Base-by-base conservation (phyloP, 73 alveolate species). In the Chromera velia region DNA sequence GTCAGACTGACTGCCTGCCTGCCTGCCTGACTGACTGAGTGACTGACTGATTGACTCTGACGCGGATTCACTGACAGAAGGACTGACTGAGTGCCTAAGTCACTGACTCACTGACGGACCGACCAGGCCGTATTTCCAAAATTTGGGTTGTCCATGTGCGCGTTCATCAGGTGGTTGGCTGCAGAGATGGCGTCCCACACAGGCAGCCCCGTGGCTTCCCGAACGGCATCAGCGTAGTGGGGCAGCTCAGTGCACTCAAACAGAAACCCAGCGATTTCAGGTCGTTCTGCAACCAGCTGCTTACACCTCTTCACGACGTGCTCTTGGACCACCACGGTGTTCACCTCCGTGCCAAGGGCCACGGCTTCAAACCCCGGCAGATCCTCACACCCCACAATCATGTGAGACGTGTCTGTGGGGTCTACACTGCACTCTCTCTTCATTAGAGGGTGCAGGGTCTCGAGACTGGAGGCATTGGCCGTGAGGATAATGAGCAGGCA, bases 181-280 rank as follows among this genome's bases (percentile, higher is more conserved):
- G 9, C 19, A 13, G 65, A 13, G 9, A 46, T 46, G n/a, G 65
- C 65, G 19, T 46, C 65, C 65, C 65, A 46, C 19, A 46, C 65
- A 13, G 65, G 65, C 65, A 13, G 9, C n/a, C 19, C n/a, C n/a
- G 65, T 46, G 65, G 65, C 65, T 13, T 46, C 65, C n/a, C 65
- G 65, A 46, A 46, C 65, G 19, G 65, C 65, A 46, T 46, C 65
- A 46, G 65, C 9, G 65, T 13, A 46, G 65, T 10, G 65, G 19
- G 65, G 65, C 65, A 46, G 65, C 65, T 46, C n/a, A 46, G 65
- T 46, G 19, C 65, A 46, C 65, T 46, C 65, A 46, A 46, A 46
- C n/a, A 46, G 65, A 46, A 46, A 13, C 9, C 65, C 65, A 46
- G n/a, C n/a, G 65, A 46, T 46, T 10, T 10, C 9, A 46, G 9